phyloP scores from a whole-genome alignment of 192 early-diverging fungal species.

The Coemansia sp. region DNA sequence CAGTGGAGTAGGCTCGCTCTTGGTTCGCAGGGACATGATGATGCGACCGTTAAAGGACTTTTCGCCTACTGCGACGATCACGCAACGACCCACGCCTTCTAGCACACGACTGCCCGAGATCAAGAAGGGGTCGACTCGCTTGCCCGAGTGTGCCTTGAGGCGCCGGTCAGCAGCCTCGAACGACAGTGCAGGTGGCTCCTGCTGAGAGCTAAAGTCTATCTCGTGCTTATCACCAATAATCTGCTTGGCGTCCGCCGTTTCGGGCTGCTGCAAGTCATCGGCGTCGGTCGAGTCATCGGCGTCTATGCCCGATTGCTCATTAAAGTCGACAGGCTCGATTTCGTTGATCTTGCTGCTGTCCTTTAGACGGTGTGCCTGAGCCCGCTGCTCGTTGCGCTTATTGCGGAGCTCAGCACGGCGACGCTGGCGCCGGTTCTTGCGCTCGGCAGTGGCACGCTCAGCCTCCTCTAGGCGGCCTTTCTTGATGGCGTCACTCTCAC shows the following conservation, averaged over 20 bases:
- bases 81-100: slow-evolving; percentile 85
- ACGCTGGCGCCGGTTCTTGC: slow-evolving; percentile 45
- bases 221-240: neutral
- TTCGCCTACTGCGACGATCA: slow-evolving; percentile 82
- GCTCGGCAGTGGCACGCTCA: slow-evolving; percentile 28
- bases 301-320: slow-evolving; percentile 36
- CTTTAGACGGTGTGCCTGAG: slow-evolving; percentile 16
- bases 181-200: neutral
- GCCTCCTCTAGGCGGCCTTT: slow-evolving; percentile 68
- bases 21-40: slow-evolving; percentile 85
- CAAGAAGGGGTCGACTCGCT: slow-evolving; percentile 75
- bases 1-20: slow-evolving; percentile 87
- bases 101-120: slow-evolving; percentile 92
- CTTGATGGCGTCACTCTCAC: slow-evolving; percentile 90
- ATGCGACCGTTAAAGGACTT: slow-evolving; percentile 90
- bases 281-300: slow-evolving; percentile 54
- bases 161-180: slow-evolving; percentile 9
- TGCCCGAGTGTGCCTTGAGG: slow-evolving; percentile 32
- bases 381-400: slow-evolving; percentile 51
- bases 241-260: neutral
- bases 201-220: slow-evolving; percentile 4
- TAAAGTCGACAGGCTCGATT: slow-evolving; percentile 27
- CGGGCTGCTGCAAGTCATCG: slow-evolving; percentile 13
- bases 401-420: slow-evolving; percentile 50
- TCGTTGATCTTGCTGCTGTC: slow-evolving; percentile 24